Evolutionary conservation across 2,329 filamentous ascomycete species (phyloP).

Genomic region (Acarospora socialis): DNA sequence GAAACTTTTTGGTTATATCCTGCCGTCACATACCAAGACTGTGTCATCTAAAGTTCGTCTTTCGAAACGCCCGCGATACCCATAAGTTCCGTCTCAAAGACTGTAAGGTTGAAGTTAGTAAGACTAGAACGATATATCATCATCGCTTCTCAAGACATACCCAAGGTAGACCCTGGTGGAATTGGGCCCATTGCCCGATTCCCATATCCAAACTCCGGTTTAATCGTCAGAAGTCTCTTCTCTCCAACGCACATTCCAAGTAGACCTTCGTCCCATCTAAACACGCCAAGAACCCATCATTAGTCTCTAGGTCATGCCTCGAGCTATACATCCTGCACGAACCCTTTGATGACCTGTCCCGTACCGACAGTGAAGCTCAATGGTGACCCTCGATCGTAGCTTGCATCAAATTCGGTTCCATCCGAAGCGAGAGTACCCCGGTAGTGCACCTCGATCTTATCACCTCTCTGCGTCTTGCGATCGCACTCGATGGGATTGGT

Average conservation of each 20-base stretch:
- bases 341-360: constrained; percentile 83
- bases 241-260: constrained; percentile 93
- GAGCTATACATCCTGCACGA: not conserved
- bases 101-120: constrained; percentile 25
- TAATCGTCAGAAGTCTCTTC: constrained; percentile 78
- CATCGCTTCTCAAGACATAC: too few relatives aligned
- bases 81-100: constrained; percentile 86
- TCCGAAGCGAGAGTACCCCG: constrained; percentile 31
- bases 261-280: constrained; percentile 77
- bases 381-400: constrained; percentile 62
- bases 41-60: constrained; percentile 30
- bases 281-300: constrained; percentile 8
- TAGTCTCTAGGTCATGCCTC: not conserved
- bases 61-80: constrained; percentile 59
- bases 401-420: constrained; percentile 38
- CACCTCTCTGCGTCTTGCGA: constrained; percentile 31
- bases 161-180: constrained; percentile 62
- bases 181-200: constrained; percentile 64
- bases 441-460: constrained; percentile 35
- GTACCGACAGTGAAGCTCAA: constrained; percentile 66
- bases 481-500: constrained; percentile 28
- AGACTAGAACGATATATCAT: too few relatives aligned
- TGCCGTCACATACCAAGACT: too few relatives aligned
- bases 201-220: constrained; percentile 76
- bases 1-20: too few relatives aligned